Percentiles rank a stretch among this genome's conserved stretches.
These are phyloP conservation scores for Teratosphaeria destructans DNA, from an alignment of 2,329 filamentous ascomycete species.

Conservation along the genomic window DNA sequence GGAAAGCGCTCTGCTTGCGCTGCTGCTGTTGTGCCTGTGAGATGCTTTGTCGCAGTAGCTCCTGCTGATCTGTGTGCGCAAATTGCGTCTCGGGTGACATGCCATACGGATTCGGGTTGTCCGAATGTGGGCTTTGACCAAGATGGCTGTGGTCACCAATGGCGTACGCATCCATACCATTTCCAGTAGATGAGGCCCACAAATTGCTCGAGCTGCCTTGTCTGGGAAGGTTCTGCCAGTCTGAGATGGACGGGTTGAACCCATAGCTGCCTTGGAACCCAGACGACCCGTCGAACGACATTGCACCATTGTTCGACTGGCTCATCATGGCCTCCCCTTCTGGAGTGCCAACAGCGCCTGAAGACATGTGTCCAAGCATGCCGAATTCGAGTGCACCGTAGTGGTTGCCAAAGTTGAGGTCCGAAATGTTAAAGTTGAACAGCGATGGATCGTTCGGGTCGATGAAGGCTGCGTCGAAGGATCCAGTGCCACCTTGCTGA, in stretches of 20 bases:
- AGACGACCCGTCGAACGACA: slow-evolving; percentile 20
- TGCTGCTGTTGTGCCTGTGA: slow-evolving; percentile 20
- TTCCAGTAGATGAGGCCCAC: slow-evolving; percentile 26
- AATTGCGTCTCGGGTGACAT: slow-evolving; percentile 23
- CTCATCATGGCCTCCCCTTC: slow-evolving; percentile 23
- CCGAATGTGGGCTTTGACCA: slow-evolving; percentile 48
- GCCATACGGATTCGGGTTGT: slow-evolving; percentile 33
- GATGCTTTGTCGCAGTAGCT: slow-evolving; percentile 23
- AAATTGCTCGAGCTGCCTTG: slow-evolving; percentile 34
- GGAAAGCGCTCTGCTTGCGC: slow-evolving; percentile 20
- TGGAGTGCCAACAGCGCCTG: slow-evolving; percentile 49
- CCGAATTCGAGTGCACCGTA: slow-evolving; percentile 94
- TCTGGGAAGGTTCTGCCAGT: slow-evolving; percentile 26
- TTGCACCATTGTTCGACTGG: slow-evolving; percentile 16
- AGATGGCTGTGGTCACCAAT: slow-evolving; percentile 50
- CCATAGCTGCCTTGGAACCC: slow-evolving; percentile 12
- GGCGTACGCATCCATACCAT: slow-evolving; percentile 43
- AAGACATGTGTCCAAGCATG: slow-evolving; percentile 92
- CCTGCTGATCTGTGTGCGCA: slow-evolving; percentile 20
- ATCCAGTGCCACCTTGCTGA: slow-evolving; percentile 28
- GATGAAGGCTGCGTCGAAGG: slow-evolving; percentile 55
- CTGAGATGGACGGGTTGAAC: slow-evolving; percentile 13
- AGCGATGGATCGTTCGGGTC: slow-evolving; percentile 85
- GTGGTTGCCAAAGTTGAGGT: slow-evolving; percentile 89
- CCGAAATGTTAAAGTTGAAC: slow-evolving; percentile 93